phyloP scores from a whole-genome alignment of 1,284 basidiomycete species.

The Schizophyllum amplum region DNA sequence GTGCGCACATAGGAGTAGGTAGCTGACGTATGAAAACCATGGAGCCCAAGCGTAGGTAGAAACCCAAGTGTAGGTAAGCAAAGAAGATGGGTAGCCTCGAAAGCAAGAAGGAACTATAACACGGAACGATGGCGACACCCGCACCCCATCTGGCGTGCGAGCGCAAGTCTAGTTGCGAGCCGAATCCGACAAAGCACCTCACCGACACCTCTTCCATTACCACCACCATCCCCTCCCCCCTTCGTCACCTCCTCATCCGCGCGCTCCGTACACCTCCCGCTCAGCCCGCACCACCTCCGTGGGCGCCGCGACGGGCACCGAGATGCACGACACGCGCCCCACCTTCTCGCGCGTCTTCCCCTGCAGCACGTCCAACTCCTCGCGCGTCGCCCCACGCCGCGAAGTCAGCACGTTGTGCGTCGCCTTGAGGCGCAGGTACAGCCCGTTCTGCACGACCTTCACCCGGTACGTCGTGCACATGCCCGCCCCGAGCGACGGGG shows the following conservation, averaged over 20 bases:
- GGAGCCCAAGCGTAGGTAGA: not conserved
- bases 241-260: not conserved
- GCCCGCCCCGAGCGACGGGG: too few species aligned
- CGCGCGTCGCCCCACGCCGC: not conserved
- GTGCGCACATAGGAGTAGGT: not conserved
- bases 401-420: not conserved
- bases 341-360: not conserved
- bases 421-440: not conserved
- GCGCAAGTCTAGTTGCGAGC: not conserved
- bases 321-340: not conserved
- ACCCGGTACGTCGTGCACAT: not conserved
- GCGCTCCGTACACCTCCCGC: not conserved
- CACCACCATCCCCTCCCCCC: not conserved
- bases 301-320: not conserved
- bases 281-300: not conserved
- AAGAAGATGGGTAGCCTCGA: not conserved
- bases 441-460: not conserved
- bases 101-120: not conserved
- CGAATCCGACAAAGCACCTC: not conserved
- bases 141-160: not conserved
- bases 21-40: not conserved
- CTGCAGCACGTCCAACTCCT: not conserved
- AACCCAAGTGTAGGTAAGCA: too few species aligned
- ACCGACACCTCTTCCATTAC: not conserved
- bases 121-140: not conserved